Percentiles rank a stretch among this genome's conserved stretches.
phyloP scores from a whole-genome alignment of 495 filamentous ascomycete genomes.

The Aspergillus homomorphus region DNA sequence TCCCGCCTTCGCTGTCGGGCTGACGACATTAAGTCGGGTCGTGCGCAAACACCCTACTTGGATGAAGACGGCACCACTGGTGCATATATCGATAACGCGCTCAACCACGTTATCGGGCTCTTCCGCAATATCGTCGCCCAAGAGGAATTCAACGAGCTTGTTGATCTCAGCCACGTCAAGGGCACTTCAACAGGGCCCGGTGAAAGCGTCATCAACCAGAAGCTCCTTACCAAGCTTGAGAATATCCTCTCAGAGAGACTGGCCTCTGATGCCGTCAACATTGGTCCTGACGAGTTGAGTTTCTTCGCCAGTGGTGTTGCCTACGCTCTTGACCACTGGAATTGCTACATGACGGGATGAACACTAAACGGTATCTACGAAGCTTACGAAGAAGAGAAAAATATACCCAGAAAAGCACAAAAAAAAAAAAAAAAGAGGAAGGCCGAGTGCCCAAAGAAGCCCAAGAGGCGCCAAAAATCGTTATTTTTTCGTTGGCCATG shows the following conservation, averaged over 20 bases:
- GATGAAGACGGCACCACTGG: conserved; percentile 32
- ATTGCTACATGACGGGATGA: conserved; percentile 5
- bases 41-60: conserved; percentile 33
- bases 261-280: conserved; percentile 28
- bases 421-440: background rate
- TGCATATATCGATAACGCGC: conserved; percentile 37
- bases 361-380: background rate
- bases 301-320: conserved; percentile 44
- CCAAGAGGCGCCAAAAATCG: background rate
- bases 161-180: conserved; percentile 27
- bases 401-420: too few species aligned
- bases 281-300: conserved; percentile 40
- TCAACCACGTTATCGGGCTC: conserved; percentile 41
- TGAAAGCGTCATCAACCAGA: conserved; percentile 11
- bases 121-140: conserved; percentile 41
- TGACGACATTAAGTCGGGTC: conserved; percentile 36
- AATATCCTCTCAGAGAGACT: conserved; percentile 35
- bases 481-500: background rate
- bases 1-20: conserved; percentile 35
- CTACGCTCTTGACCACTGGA: conserved; percentile 37
- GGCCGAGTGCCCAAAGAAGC: too few species aligned
- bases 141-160: conserved; percentile 38
- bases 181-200: conserved; percentile 1
- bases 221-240: conserved; percentile 36
- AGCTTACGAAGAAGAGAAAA: background rate